These are phyloP conservation scores for Ciborinia camelliae DNA, from an alignment of 2,329 filamentous ascomycete species.

Conservation along the genomic window DNA sequence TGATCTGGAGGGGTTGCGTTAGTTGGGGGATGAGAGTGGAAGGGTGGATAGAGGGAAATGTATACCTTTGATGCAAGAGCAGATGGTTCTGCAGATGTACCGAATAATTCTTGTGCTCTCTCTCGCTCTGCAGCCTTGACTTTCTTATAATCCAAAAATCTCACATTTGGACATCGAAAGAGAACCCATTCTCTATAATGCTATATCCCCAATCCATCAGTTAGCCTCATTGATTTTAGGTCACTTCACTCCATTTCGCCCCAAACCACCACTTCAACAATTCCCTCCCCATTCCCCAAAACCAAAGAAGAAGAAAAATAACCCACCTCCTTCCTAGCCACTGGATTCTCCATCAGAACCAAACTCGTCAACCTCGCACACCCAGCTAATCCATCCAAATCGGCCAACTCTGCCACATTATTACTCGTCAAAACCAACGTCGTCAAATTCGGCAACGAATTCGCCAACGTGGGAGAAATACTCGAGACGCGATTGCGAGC, in stretches of 20 bases:
- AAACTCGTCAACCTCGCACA: constrained; percentile 74
- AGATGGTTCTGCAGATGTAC: constrained; percentile 72
- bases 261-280: background rate
- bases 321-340: constrained; percentile 85
- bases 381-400: constrained; percentile 73
- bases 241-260: background rate
- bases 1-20: constrained; percentile 56
- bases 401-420: constrained; percentile 76
- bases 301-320: background rate
- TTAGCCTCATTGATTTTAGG: background rate
- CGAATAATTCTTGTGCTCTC: constrained; percentile 77
- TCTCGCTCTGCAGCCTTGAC: constrained; percentile 82
- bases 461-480: constrained; percentile 73
- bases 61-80: constrained; percentile 72
- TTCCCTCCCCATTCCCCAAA: background rate
- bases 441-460: constrained; percentile 75
- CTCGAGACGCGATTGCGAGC: constrained; percentile 82
- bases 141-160: constrained; percentile 90
- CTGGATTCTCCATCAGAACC: constrained; percentile 80
- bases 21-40: background rate
- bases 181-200: constrained; percentile 91
- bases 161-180: constrained; percentile 78
- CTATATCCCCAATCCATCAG: constrained; percentile 45
- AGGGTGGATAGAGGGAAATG: constrained; percentile 12
- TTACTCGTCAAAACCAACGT: constrained; percentile 84